Conservation (phyloP, 768 basidiomycete species). For the Phallus indusiatus region DNA sequence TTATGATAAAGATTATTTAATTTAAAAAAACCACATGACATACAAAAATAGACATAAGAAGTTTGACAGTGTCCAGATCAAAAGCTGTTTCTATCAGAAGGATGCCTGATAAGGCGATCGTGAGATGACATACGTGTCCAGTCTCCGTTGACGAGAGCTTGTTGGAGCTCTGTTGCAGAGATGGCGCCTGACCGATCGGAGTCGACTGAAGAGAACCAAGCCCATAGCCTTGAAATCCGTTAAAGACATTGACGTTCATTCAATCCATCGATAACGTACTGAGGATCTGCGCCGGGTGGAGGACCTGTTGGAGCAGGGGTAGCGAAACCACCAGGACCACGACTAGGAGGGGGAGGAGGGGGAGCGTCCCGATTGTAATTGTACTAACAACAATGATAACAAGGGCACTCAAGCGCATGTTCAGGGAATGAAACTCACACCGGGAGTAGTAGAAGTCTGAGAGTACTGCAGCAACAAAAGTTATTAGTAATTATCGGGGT, state of each 20-base stretch:
- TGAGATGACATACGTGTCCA: conserved; percentile 55
- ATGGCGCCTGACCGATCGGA: conserved; percentile 59
- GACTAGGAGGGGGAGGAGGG: neutral
- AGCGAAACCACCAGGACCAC: conserved; percentile 25
- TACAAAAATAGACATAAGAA: conserved; percentile 77
- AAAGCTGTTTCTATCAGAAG: conserved; percentile 39
- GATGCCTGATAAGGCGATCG: neutral
- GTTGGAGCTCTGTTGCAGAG: conserved; percentile 48
- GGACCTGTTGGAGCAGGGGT: conserved; percentile 26
- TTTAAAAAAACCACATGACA: conserved; percentile 17
- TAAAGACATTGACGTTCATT: neutral
- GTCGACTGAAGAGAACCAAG: conserved; percentile 65
- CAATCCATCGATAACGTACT: conserved; percentile 35
- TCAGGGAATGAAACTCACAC: too few species aligned
- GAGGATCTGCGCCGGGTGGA: conserved; percentile 64
- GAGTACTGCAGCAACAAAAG: too few species aligned
- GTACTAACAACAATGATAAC: neutral
- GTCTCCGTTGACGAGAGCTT: conserved; percentile 50
- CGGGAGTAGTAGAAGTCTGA: too few species aligned
- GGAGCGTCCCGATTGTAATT: neutral
- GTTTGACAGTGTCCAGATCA: conserved; percentile 79
- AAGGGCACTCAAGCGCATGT: too few species aligned
- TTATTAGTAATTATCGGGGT: neutral
- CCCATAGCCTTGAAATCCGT: conserved; percentile 46
- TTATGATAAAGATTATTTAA: neutral